Evolutionary conservation across 2,329 filamentous ascomycete genomes (phyloP).

Genomic region (Aureobasidium sp.): DNA sequence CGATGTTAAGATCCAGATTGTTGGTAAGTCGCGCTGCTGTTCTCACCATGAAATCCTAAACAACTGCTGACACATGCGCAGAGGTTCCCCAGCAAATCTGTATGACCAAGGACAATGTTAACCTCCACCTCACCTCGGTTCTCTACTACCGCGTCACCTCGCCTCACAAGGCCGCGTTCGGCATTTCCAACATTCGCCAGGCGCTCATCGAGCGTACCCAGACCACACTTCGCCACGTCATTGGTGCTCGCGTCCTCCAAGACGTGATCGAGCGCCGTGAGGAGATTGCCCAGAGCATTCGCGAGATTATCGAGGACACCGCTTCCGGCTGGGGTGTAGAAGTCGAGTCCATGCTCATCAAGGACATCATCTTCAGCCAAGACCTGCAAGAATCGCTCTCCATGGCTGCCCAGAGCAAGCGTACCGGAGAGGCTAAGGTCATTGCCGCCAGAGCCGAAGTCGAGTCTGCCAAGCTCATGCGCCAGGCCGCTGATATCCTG

Average conservation of each 20-base stretch:
- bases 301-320: constrained; percentile 96
- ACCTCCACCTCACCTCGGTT: constrained; percentile 84
- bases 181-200: constrained; percentile 87
- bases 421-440: constrained; percentile 96
- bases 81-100: constrained; percentile 94
- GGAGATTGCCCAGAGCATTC: constrained; percentile 89
- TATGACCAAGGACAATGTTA: constrained; percentile 99
- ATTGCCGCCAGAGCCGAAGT: constrained; percentile 96
- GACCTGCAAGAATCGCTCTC: constrained; percentile 93
- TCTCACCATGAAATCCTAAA: neutral
- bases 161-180: constrained; percentile 94
- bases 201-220: constrained; percentile 97
- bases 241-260: constrained; percentile 89
- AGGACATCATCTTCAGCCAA: constrained; percentile 95
- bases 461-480: constrained; percentile 89
- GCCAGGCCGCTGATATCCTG: constrained; percentile 83
- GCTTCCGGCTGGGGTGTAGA: constrained; percentile 89
- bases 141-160: constrained; percentile 98
- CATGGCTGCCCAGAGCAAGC: constrained; percentile 98
- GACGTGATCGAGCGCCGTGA: constrained; percentile 98
- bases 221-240: constrained; percentile 92
- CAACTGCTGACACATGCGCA: constrained; percentile 17
- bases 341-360: constrained; percentile 98
- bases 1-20: constrained; percentile 98
- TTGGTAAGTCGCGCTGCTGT: constrained; percentile 40